Evolutionary conservation across 306 rosid species (phyloP).

Genomic region (Prunus mongolica): DNA sequence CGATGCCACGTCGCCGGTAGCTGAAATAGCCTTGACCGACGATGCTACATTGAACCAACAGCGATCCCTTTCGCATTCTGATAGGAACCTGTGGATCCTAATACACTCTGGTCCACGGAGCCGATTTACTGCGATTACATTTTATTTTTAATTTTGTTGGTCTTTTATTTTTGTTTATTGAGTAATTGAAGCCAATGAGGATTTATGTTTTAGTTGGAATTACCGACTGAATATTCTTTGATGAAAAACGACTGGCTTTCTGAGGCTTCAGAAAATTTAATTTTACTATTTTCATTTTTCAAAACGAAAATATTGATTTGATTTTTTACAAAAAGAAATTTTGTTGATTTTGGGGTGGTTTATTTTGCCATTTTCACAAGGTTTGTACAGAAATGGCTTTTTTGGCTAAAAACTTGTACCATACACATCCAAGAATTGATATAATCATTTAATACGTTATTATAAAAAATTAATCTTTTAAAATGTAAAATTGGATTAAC

Average conservation of each 20-base stretch:
- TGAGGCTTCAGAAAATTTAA: constrained; percentile 43
- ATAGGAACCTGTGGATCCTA: constrained; percentile 70
- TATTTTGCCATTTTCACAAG: no score
- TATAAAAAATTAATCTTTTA: no score
- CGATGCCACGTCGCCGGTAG: constrained; percentile 77
- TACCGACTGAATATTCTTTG: constrained; percentile 66
- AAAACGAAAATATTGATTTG: no score
- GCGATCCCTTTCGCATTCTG: constrained; percentile 47
- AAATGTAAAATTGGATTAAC: no score
- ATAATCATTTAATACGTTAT: no score
- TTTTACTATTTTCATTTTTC: no score
- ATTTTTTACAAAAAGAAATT: no score
- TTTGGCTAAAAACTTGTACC: no score
- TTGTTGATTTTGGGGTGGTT: no score
- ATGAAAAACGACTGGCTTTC: constrained; percentile 59
- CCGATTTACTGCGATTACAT: constrained; percentile 82
- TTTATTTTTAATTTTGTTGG: background rate
- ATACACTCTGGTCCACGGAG: constrained; percentile 38
- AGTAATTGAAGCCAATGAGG: constrained; percentile 50
- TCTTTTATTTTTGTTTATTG: background rate
- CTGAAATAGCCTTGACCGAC: constrained; percentile 43
- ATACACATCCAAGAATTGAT: no score
- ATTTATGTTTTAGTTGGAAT: constrained; percentile 55
- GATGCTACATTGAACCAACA: constrained; percentile 82
- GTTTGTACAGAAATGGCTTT: no score